These are phyloP conservation scores for Candida namnaoensis DNA, from an alignment of 805 yeast genomes.

Conservation along the genomic window DNA sequence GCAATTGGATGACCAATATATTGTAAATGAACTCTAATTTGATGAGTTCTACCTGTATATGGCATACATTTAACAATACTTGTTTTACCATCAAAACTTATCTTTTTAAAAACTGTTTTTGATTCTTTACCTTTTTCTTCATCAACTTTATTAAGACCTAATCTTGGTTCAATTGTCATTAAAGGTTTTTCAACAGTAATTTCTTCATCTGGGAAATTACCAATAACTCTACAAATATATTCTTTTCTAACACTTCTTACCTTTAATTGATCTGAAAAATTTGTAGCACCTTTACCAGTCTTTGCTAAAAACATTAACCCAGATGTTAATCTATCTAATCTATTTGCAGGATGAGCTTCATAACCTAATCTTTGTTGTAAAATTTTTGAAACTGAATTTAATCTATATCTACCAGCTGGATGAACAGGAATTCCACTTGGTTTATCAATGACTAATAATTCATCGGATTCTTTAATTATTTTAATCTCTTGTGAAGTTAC, in stretches of 20 bases:
- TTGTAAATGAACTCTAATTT: conserved; percentile 84
- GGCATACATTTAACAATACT: conserved; percentile 78
- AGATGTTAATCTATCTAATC: conserved; percentile 85
- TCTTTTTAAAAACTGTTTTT: conserved; percentile 56
- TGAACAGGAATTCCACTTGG: conserved; percentile 95
- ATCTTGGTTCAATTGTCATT: conserved; percentile 60
- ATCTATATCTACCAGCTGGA: conserved; percentile 82
- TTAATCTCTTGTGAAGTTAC: conserved; percentile 23
- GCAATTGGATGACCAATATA: conserved; percentile 75
- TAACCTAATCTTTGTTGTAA: conserved; percentile 56
- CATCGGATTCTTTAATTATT: conserved; percentile 45
- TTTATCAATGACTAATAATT: conserved; percentile 76
- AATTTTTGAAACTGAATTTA: conserved; percentile 71
- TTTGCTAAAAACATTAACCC: conserved; percentile 68
- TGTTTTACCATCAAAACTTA: conserved; percentile 57
- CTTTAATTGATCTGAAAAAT: conserved; percentile 45
- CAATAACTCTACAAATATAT: conserved; percentile 81
- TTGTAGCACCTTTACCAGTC: conserved; percentile 42
- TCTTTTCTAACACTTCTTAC: conserved; percentile 70
- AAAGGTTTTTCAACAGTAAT: conserved; percentile 58
- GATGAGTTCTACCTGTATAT: neutral
- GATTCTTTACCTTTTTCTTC: conserved; percentile 47
- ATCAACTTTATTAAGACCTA: conserved; percentile 47
- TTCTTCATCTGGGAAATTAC: conserved; percentile 61
- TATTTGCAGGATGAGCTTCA: conserved; percentile 48